Evolutionary conservation across 2,329 filamentous ascomycete genomes (phyloP), one percentile per base, ranked within the genome.

Genomic region (Aspergillus carbonarius): DNA sequence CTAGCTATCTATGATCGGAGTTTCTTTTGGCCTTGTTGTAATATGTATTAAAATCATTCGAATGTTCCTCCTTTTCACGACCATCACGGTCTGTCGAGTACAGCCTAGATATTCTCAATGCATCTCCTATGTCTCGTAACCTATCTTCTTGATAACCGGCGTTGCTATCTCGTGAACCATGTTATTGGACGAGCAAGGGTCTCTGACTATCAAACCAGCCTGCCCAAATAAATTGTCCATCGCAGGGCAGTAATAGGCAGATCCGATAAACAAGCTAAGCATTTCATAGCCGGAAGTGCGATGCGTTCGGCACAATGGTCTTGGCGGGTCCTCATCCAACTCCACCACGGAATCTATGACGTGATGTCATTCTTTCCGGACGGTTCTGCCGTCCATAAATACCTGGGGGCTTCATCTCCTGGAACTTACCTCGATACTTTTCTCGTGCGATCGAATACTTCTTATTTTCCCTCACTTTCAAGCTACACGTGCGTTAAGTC

Each of bases 21-120:
- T 54, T 59, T 56, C 57, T 55, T 52, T 56, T 60, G 56, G 49
- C 55, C 53, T 66, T 66, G 60, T 68, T 56, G 62, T 72, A 72
- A 72, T 74, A 68, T 74, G 72, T 74, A 74, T 70, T 70, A 73
- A 74, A 74, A 67, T 60, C 62, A 60, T 62, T 60, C 54, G 35
- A 47, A 47, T 65, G 57, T 56, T 60, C 54, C 58, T 18, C 35
- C 52, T 62, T 56, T 61, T 61, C 65, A 68, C 62, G 68, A 65
- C 68, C 61, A 53, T 53, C 65, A 65, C 64, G 67, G 66, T 64
- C 60, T 58, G 54, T 64, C 66, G 60, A 65, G 66, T 68, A 68
- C 63, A 68, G 65, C 64, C 68, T 61, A 69, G 70, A 72, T 71
- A 71, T 66, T 63, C 62, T 59, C 66, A 63, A 59, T 60, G 32